Base-by-base conservation (phyloP, 345 rosid species). In the Leavenworthia alabamica region DNA sequence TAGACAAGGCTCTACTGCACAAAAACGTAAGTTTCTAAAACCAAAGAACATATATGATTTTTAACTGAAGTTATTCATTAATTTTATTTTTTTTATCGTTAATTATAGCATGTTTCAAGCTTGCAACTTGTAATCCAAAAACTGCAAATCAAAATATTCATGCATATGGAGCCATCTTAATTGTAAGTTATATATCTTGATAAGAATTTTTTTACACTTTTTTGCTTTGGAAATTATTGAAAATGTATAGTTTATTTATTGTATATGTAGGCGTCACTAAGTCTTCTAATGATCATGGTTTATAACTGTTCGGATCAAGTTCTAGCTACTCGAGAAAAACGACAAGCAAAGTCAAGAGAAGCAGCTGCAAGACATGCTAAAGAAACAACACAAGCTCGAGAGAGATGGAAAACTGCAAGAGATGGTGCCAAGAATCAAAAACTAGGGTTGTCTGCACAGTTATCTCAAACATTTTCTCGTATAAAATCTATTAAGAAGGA, bases 331-430 rank as follows among this genome's bases (percentile, higher is more conserved):
- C 75, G 82, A 49, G 91, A 82, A 71, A 85, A 67, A 70, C 55
- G 81, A 58, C 73, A 75, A 27, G 87, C 86, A 32, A 77, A 77
- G 64, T 79, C 81, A 5, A 74, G 91, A 62, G 91, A 85, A 80
- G 81, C 82, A 10, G 96, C 97, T 24, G 93, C 93, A 39, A 81
- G 81, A 67, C 83, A 87, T 27, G 95, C 87, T 45, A 77, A 81
- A 64, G 97, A 83, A 79, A 90, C 93, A 32, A 85, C 86, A 59
- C 96, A 85, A 72, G 97, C 97, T 66, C 82, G 90, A 14, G 87
- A 90, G 64, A 81, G 90, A 62, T 87, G 97, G 97, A 87, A 82
- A 75, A 29, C 28, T 15, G 95, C 96, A 57, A 83, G 66, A 78
- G 73, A 75, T 60, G 66, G 51, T 52, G 87, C 90, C 44, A 85